A percentile compares a stretch with the other conserved stretches of the same genome.
These are phyloP conservation scores for Sarcodon aspratus DNA, from an alignment of 768 basidiomycete species.

Conservation along the genomic window DNA sequence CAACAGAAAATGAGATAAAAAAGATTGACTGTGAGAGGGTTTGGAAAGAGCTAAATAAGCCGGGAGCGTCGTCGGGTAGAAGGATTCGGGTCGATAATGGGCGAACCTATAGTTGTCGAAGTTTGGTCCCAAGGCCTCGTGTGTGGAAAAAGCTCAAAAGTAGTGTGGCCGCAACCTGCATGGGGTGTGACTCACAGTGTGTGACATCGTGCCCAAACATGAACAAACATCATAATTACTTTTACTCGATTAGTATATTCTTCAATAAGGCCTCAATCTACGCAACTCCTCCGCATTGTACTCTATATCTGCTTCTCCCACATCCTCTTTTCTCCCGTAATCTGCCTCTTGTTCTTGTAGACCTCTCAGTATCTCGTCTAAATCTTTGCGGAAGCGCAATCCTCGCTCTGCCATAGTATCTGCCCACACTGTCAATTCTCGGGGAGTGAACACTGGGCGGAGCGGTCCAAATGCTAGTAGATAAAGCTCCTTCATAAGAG, in stretches of 20 bases:
- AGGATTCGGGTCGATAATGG: too few relatives aligned
- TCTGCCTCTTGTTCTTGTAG: slow-evolving; percentile 23
- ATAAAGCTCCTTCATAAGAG: slow-evolving; percentile 69
- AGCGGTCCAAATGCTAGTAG: slow-evolving; percentile 67
- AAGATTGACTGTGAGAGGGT: too few relatives aligned
- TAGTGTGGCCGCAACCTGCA: slow-evolving; percentile 5
- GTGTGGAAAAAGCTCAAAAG: neutral
- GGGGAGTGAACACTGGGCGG: slow-evolving; percentile 44
- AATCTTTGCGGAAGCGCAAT: slow-evolving; percentile 45
- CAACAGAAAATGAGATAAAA: neutral
- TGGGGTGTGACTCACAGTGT: neutral
- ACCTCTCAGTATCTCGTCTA: slow-evolving; percentile 47
- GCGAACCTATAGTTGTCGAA: too few relatives aligned
- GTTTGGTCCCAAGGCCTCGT: neutral
- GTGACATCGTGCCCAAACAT: slow-evolving; percentile 7
- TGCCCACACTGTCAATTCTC: slow-evolving; percentile 49
- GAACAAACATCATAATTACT: slow-evolving; percentile 1
- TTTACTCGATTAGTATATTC: neutral
- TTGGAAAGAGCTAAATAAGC: too few relatives aligned
- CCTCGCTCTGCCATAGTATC: slow-evolving; percentile 74
- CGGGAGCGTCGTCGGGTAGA: too few relatives aligned
- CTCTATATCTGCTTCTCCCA: slow-evolving; percentile 42
- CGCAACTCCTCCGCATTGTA: slow-evolving; percentile 44
- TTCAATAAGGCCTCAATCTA: slow-evolving; percentile 52
- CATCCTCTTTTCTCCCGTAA: slow-evolving; percentile 7